phyloP scores from a whole-genome alignment of 768 basidiomycete species.

The Lepiota subincarnata region DNA sequence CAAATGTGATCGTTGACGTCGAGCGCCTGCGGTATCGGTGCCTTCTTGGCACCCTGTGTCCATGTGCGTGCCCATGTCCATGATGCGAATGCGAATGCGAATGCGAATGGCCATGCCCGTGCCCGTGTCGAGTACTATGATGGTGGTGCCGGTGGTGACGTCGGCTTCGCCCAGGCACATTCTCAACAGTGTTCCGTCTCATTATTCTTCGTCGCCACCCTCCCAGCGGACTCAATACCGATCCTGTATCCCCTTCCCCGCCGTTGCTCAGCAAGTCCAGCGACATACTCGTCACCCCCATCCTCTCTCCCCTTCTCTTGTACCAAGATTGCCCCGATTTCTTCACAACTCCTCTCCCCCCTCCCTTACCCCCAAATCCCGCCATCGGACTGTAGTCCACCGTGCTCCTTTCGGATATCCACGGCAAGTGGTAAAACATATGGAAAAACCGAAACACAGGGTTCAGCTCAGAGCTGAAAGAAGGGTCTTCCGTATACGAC shows the following conservation, averaged over 20 bases:
- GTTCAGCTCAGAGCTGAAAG: slow-evolving; percentile 4
- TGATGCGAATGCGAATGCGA: not conserved
- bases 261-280: not conserved
- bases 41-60: slow-evolving; percentile 1
- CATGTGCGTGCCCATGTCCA: not conserved
- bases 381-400: slow-evolving; percentile 10
- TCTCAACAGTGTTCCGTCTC: not conserved
- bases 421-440: slow-evolving; percentile 7
- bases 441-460: slow-evolving; percentile 9
- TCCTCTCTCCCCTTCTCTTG: not conserved
- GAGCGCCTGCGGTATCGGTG: slow-evolving; percentile 3
- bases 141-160: not conserved
- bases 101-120: not conserved
- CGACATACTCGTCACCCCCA: not conserved
- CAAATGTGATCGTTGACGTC: slow-evolving; percentile 10
- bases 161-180: not conserved
- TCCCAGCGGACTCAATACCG: slow-evolving; percentile 3
- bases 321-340: slow-evolving; percentile 8
- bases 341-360: slow-evolving; percentile 5
- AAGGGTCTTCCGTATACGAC: slow-evolving; percentile 4
- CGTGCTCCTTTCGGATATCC: slow-evolving; percentile 6
- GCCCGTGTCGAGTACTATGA: not conserved
- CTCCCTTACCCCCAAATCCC: slow-evolving; percentile 4
- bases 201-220: slow-evolving; percentile 3
- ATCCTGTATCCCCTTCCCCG: slow-evolving; percentile 4